Base-by-base conservation (phyloP, 73 alveolate genomes). In the Blepharisma stoltei region DNA sequence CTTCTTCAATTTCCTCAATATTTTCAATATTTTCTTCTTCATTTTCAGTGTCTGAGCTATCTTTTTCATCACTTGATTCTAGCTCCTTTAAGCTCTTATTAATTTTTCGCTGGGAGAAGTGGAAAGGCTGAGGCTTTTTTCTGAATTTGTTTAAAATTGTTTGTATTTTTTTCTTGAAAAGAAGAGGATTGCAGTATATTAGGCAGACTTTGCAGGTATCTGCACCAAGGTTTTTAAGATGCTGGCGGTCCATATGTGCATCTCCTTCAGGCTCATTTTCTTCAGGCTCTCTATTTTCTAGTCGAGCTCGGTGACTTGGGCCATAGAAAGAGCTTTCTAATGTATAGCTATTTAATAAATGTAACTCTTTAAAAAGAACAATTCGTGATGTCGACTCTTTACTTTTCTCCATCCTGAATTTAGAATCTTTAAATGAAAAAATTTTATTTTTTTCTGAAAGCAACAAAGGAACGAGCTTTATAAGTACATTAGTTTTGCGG, bases 311-410 rank as follows among this genome's bases (percentile, higher is more conserved):
- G 23, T 69, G 23, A 6, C 67, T 44, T n/a, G 98, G 96, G 8
- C 99, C 99, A 67, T 97, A 95, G 80, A 95, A 93, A n/a, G 99
- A 95, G 54, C 92, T 90, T 73, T 95, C 99, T 47, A 95, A 73
- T 0, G 99, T 95, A 77, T 73, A 95, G 76, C 95, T 83, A 46
- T 93, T 90, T 46, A 89, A 88, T 47, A 95, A 85, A 14, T 91
- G 90, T 50, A 95, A 71, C 78, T 95, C 99, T 65, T 88, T 88
- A 92, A 95, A 93, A 55, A 91, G 78, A 9, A 93, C 98, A 6
- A 60, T 25, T 77, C 99, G 81, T 14, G 98, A 98, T 0, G 99
- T 93, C 46, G 97, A 86, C 81, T 95, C 99, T 76, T 94, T 93
- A 47, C 90, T 90, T 78, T 92, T 92, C 71, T 95, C 88, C 54